Percentiles rank a stretch among this genome's conserved stretches.
Conservation (phyloP, 148 eudicot species). For the Heliamphora exappendiculata region DNA sequence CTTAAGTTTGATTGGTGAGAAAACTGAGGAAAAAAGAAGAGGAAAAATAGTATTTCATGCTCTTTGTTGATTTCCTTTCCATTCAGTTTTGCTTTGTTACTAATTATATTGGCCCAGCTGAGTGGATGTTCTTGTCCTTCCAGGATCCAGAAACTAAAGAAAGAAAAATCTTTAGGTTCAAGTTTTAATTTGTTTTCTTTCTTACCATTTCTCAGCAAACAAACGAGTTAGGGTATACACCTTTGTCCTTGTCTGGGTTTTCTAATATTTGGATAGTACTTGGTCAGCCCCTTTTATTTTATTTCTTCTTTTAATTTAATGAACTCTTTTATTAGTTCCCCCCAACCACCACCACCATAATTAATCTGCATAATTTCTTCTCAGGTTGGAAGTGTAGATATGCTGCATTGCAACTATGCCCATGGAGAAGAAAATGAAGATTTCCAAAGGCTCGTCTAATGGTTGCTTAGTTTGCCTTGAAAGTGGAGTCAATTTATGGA, state of each 20-base stretch:
- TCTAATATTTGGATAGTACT: background rate
- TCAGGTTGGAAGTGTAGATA: constrained; percentile 64
- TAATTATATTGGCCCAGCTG: background rate
- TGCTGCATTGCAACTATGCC: constrained; percentile 69
- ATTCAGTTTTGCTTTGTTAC: background rate
- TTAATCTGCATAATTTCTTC: constrained; percentile 9
- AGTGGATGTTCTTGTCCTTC: no score
- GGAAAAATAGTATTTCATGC: background rate
- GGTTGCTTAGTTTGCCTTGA: constrained; percentile 40
- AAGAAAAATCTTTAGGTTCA: no score
- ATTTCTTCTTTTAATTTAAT: no score
- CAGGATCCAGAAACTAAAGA: no score
- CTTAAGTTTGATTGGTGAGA: constrained; percentile 3
- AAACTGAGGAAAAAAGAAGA: background rate
- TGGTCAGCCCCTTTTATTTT: background rate
- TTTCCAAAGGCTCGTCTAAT: constrained; percentile 66
- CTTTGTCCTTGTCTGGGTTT: background rate
- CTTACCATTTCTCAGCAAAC: background rate
- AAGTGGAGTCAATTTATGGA: background rate
- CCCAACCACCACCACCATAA: background rate
- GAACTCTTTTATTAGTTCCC: background rate
- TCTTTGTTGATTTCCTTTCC: background rate
- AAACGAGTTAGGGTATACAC: background rate
- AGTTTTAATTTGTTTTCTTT: no score
- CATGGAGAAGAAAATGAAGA: constrained; percentile 67